phyloP scores from a whole-genome alignment of 768 basidiomycete species.

The Mycena amicta region DNA sequence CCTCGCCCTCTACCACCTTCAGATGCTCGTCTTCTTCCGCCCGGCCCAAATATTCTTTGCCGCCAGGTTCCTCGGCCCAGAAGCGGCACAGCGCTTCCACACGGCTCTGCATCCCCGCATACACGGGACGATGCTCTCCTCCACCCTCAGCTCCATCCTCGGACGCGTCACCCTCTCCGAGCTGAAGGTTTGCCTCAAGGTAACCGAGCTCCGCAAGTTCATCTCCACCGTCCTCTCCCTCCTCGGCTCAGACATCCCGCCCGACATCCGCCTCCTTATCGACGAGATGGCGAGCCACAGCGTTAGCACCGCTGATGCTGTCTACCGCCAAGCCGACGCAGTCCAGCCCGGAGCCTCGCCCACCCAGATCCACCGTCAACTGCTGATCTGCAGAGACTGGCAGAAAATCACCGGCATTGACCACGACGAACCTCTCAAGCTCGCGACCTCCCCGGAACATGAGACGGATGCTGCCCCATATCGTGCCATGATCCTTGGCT shows the following conservation, averaged over 20 bases:
- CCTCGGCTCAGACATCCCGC: neutral
- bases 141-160: neutral
- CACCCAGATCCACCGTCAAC: neutral
- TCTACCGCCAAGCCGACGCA: neutral
- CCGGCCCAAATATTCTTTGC: constrained; percentile 7
- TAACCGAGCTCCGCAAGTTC: neutral
- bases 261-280: neutral
- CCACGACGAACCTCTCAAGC: neutral
- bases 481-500: too few relatives aligned
- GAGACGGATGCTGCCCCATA: neutral
- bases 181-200: neutral
- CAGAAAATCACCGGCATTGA: neutral
- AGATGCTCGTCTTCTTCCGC: constrained; percentile 2
- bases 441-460: neutral
- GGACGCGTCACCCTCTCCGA: neutral
- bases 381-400: neutral
- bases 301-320: neutral
- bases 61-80: neutral
- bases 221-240: neutral
- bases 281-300: neutral
- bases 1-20: constrained; percentile 2
- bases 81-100: constrained; percentile 4
- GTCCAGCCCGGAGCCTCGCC: neutral
- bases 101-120: neutral
- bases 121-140: neutral